Percentiles rank a stretch among this genome's conserved stretches.
Conservation (phyloP, 176 grass and related monocot species). For the Oryza nivara region DNA sequence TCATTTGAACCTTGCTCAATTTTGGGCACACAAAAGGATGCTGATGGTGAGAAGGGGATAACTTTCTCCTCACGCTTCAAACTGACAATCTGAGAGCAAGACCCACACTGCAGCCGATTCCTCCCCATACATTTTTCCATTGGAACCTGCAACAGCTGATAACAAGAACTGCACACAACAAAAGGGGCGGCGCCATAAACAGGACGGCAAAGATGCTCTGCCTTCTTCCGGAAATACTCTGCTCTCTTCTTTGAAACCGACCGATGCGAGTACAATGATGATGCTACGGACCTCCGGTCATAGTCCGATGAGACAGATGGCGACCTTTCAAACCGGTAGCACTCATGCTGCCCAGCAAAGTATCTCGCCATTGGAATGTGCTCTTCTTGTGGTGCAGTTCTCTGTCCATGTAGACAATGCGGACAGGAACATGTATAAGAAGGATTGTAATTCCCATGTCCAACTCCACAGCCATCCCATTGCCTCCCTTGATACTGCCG, state of each 20-base stretch:
- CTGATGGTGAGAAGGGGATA: constrained; percentile 17
- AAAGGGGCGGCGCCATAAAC: constrained; percentile 83
- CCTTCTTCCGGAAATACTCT: constrained; percentile 61
- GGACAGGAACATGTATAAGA: constrained; percentile 38
- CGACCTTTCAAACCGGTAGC: constrained; percentile 49
- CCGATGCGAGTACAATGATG: constrained; percentile 58
- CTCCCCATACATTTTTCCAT: constrained; percentile 50
- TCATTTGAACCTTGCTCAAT: constrained; percentile 45
- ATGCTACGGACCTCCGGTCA: constrained; percentile 56
- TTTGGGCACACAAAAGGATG: constrained; percentile 38
- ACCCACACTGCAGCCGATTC: constrained; percentile 66
- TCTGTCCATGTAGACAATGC: constrained; percentile 48
- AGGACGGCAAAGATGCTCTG: constrained; percentile 58
- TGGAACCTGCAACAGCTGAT: constrained; percentile 75
- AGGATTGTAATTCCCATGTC: constrained; percentile 49
- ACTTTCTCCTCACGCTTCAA: constrained; percentile 45
- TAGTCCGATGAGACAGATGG: constrained; percentile 59
- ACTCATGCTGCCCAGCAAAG: constrained; percentile 61
- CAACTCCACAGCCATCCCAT: constrained; percentile 48
- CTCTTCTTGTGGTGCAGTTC: constrained; percentile 39
- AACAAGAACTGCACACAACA: constrained; percentile 72
- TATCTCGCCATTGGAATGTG: constrained; percentile 56
- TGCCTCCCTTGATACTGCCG: constrained; percentile 56
- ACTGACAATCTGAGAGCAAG: constrained; percentile 61
- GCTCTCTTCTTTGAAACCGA: constrained; percentile 51